phyloP scores from a whole-genome alignment of 164 flowering plant species.

The Magnolia changhungtana region DNA sequence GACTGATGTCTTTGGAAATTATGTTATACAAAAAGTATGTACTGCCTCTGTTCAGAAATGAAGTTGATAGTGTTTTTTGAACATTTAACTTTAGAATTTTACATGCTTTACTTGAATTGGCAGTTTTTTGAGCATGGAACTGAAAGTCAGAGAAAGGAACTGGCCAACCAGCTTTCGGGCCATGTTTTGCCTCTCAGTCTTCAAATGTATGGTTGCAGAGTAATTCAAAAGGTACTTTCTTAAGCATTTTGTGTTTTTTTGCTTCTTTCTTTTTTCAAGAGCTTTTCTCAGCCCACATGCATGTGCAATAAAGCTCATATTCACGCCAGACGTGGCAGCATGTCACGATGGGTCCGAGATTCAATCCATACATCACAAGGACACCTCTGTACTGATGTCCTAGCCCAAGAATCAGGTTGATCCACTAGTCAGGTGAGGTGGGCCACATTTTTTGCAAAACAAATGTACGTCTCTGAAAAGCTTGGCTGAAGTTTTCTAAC shows the following conservation, averaged over 20 bases:
- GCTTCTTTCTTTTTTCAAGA: background rate
- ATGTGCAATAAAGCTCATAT: no score
- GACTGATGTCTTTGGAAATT: constrained; percentile 49
- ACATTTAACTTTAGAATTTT: background rate
- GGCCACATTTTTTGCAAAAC: no score
- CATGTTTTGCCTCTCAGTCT: constrained; percentile 89
- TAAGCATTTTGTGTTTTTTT: constrained; percentile 10
- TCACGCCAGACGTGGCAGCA: no score
- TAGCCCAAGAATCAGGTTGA: no score
- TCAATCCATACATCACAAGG: no score
- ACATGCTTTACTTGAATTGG: constrained; percentile 13
- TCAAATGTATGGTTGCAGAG: constrained; percentile 97
- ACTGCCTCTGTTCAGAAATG: background rate
- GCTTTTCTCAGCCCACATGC: no score
- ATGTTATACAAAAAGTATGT: constrained; percentile 88
- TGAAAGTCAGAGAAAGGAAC: constrained; percentile 64
- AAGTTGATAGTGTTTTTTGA: background rate
- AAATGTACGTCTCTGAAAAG: no score
- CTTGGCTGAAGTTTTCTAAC: no score
- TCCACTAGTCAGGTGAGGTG: no score
- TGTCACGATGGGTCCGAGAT: no score
- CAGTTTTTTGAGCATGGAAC: constrained; percentile 95
- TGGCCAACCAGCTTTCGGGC: constrained; percentile 68
- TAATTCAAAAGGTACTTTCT: constrained; percentile 76
- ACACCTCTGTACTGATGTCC: no score